Conservation (phyloP, 1,139 yeast genomes). For the Candida sp. region DNA sequence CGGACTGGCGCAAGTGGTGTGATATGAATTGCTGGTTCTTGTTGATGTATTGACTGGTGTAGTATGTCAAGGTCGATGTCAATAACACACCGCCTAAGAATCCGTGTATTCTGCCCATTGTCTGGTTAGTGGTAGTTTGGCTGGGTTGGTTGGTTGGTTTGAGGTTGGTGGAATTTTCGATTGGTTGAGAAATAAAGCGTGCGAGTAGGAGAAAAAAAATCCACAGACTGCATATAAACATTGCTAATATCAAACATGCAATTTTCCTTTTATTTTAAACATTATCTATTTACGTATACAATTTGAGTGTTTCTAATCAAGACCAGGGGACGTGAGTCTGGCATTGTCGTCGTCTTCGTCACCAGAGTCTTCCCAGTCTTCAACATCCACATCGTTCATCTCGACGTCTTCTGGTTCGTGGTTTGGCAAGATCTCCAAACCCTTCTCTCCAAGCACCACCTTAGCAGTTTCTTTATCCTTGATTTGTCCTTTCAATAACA, state of each 20-base stretch:
- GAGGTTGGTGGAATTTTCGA: not conserved
- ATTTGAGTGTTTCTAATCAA: slow-evolving; percentile 6
- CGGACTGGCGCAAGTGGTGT: slow-evolving; percentile 50
- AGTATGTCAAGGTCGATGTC: slow-evolving; percentile 67
- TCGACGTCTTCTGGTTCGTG: slow-evolving; percentile 71
- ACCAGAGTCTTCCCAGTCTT: slow-evolving; percentile 57
- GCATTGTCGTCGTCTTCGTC: slow-evolving; percentile 56
- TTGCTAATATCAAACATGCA: not conserved
- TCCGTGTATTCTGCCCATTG: slow-evolving; percentile 70
- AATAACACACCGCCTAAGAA: slow-evolving; percentile 70
- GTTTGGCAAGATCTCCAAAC: slow-evolving; percentile 83
- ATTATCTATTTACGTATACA: not conserved
- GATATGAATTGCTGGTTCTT: slow-evolving; percentile 52
- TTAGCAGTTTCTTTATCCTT: slow-evolving; percentile 84
- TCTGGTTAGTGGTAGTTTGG: not conserved
- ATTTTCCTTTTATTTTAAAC: not conserved
- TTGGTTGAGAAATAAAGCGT: not conserved
- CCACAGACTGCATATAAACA: not conserved
- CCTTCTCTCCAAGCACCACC: slow-evolving; percentile 63
- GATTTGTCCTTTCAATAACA: slow-evolving; percentile 85
- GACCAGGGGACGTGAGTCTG: slow-evolving; percentile 8
- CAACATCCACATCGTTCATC: slow-evolving; percentile 57
- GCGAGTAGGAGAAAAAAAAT: not conserved
- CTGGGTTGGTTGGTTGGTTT: not conserved
- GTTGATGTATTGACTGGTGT: slow-evolving; percentile 63